Evolutionary conservation across 2,329 filamentous ascomycete species (phyloP).

Genomic region (Beauveria pseudobassiana): DNA sequence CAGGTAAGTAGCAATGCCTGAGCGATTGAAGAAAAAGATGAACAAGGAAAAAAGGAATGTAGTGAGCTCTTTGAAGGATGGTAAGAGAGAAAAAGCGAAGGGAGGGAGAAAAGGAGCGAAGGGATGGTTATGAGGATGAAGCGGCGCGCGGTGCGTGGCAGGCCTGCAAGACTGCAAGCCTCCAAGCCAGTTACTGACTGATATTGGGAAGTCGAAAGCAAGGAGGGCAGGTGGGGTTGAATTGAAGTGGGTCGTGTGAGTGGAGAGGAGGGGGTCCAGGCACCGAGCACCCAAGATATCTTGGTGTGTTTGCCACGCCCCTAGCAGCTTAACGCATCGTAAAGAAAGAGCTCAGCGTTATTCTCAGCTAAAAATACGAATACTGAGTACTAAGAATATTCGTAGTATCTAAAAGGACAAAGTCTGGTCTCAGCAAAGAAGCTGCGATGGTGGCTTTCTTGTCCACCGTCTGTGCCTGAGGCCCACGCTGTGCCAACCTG

Average conservation of each 20-base stretch:
- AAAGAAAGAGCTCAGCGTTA: too few relatives aligned
- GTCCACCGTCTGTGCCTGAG: too few relatives aligned
- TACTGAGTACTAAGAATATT: too few relatives aligned
- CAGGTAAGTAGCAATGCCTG: neutral
- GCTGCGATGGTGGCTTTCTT: too few relatives aligned
- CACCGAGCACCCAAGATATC: too few relatives aligned
- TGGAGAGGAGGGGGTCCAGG: neutral
- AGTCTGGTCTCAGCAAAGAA: too few relatives aligned
- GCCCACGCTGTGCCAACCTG: too few relatives aligned
- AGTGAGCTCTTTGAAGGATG: constrained; percentile 10
- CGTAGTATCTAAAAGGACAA: too few relatives aligned
- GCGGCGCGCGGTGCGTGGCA: neutral
- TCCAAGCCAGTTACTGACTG: neutral
- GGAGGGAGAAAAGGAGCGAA: constrained; percentile 8
- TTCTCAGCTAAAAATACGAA: too few relatives aligned
- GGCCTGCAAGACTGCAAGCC: neutral
- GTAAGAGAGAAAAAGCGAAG: constrained; percentile 9
- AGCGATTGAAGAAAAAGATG: neutral
- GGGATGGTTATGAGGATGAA: neutral
- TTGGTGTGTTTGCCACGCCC: neutral
- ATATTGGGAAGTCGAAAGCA: neutral
- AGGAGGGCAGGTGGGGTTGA: neutral
- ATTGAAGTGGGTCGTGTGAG: neutral
- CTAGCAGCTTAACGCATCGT: neutral
- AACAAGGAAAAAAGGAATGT: constrained; percentile 12